These are phyloP conservation scores for Prunus mira DNA, from an alignment of 306 rosid genomes.

Conservation along the genomic window DNA sequence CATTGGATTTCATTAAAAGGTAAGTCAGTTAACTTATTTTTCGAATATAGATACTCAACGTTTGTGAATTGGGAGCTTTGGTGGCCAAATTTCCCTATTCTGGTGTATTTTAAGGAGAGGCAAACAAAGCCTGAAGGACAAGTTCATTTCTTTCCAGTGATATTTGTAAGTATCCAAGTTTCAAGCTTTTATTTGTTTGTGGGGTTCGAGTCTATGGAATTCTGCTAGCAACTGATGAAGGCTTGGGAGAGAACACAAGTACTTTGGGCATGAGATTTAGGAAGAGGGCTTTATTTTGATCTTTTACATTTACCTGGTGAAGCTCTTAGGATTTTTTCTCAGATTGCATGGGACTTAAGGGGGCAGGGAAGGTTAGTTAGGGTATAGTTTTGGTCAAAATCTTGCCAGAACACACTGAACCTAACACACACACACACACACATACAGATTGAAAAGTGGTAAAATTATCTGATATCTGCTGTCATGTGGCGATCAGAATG, in stretches of 20 bases:
- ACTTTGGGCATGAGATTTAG: not conserved
- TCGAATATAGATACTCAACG: slow-evolving; percentile 64
- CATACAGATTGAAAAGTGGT: not conserved
- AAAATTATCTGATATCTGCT: not conserved
- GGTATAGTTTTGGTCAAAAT: too few relatives aligned
- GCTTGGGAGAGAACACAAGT: not conserved
- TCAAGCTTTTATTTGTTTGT: not conserved
- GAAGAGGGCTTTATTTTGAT: not conserved
- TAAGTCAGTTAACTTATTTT: slow-evolving; percentile 21
- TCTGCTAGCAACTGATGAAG: slow-evolving; percentile 7
- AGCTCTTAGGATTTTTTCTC: not conserved
- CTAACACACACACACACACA: too few relatives aligned
- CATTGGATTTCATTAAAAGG: not conserved
- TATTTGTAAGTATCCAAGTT: slow-evolving; percentile 60
- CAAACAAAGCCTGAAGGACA: slow-evolving; percentile 98
- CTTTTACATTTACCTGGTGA: slow-evolving; percentile 19
- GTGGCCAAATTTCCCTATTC: slow-evolving; percentile 96
- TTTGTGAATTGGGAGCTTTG: slow-evolving; percentile 98
- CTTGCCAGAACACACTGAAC: too few relatives aligned
- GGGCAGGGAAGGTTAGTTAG: too few relatives aligned
- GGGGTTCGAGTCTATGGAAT: not conserved
- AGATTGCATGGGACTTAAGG: not conserved
- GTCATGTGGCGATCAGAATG: slow-evolving; percentile 53
- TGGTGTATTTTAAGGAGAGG: slow-evolving; percentile 88
- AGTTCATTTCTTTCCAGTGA: slow-evolving; percentile 89